A percentile compares a stretch with the other conserved stretches of the same genome.
These are phyloP conservation scores for Cydonia oblonga DNA, from an alignment of 331 rosid species.

Conservation along the genomic window DNA sequence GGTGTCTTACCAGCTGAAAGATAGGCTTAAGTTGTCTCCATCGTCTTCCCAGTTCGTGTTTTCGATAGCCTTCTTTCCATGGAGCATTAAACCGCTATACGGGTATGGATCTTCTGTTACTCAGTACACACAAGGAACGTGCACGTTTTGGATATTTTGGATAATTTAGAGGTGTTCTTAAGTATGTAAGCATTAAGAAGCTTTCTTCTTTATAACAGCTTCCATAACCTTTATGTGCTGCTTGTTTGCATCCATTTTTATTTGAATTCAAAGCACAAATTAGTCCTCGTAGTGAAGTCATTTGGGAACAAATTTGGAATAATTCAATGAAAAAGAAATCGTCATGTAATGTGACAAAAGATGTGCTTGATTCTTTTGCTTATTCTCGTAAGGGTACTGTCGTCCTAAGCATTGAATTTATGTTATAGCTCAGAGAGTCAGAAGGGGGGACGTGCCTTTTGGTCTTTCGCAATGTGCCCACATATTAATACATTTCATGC, in stretches of 20 bases:
- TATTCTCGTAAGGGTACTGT: neutral
- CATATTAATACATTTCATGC: neutral
- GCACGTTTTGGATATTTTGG: neutral
- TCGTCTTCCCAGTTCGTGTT: slow-evolving; percentile 72
- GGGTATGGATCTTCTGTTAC: slow-evolving; percentile 41
- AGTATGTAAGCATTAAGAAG: no score
- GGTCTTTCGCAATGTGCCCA: neutral
- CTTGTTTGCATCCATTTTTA: neutral
- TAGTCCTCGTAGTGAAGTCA: neutral
- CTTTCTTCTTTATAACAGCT: neutral
- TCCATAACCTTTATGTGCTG: neutral
- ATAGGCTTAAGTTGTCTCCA: slow-evolving; percentile 60
- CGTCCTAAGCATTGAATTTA: neutral
- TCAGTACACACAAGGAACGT: neutral
- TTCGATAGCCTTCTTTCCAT: slow-evolving; percentile 69
- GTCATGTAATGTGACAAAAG: neutral
- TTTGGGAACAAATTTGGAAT: neutral
- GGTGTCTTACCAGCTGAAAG: slow-evolving; percentile 80
- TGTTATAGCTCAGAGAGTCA: neutral
- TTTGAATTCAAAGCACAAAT: neutral
- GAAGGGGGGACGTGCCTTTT: neutral
- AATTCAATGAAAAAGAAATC: neutral
- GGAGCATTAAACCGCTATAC: slow-evolving; percentile 84
- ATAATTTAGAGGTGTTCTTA: neutral
- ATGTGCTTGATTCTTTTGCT: neutral